Evolutionary conservation across 306 rosid genomes (phyloP).

Genomic region (Alnus rubra): DNA sequence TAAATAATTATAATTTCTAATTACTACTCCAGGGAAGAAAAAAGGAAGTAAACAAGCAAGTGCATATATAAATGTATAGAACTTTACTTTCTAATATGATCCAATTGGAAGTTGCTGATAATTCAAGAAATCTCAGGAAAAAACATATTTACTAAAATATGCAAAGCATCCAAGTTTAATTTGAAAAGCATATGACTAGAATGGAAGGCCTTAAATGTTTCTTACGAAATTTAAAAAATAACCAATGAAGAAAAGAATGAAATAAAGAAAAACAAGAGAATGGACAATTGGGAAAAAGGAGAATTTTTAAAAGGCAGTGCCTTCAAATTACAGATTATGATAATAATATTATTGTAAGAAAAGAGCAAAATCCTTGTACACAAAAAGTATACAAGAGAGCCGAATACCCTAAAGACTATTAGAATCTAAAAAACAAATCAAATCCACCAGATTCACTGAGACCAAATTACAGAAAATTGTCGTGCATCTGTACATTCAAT

Average conservation of each 20-base stretch:
- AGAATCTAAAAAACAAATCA: too few species aligned
- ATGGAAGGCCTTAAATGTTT: background rate
- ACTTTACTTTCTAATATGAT: background rate
- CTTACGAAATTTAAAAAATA: background rate
- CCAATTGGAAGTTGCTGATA: background rate
- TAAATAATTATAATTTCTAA: background rate
- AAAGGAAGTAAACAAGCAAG: too few species aligned
- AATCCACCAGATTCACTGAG: too few species aligned
- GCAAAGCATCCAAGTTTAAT: slow-evolving; percentile 1
- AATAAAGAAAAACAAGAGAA: background rate
- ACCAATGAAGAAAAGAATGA: background rate
- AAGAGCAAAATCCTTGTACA: too few species aligned
- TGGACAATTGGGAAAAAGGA: background rate
- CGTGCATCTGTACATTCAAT: background rate
- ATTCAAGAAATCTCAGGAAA: background rate
- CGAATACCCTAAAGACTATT: too few species aligned
- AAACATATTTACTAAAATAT: background rate
- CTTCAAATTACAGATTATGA: background rate
- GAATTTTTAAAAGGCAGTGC: background rate
- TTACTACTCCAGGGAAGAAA: background rate
- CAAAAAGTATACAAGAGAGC: too few species aligned
- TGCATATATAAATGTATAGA: too few species aligned
- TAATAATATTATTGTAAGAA: too few species aligned
- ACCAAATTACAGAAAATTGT: too few species aligned
- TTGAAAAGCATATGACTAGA: background rate